A percentile compares a stretch with the other conserved stretches of the same genome.
phyloP scores from a whole-genome alignment of 148 eudicot genomes.

The Vaccinium corymbosum region DNA sequence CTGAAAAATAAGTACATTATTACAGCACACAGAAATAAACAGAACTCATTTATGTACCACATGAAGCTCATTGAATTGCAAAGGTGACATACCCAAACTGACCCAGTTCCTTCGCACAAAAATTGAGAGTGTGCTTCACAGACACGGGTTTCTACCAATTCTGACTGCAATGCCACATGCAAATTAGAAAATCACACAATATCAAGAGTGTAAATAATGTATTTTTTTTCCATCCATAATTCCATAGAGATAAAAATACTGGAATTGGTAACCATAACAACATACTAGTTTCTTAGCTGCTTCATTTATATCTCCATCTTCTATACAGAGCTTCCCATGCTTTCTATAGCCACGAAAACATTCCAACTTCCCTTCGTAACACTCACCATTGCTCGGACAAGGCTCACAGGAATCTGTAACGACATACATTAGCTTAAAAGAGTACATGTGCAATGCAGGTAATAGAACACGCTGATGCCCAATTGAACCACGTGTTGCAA shows the following conservation, averaged over 20 bases:
- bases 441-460: neutral
- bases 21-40: neutral
- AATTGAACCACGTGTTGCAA: neutral
- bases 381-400: slow-evolving; percentile 80
- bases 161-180: slow-evolving; percentile 46
- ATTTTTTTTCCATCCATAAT: neutral
- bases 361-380: slow-evolving; percentile 69
- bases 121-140: slow-evolving; percentile 70
- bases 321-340: slow-evolving; percentile 64
- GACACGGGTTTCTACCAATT: slow-evolving; percentile 45
- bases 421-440: slow-evolving; percentile 10
- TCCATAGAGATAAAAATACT: neutral
- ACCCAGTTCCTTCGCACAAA: slow-evolving; percentile 62
- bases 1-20: slow-evolving; percentile 38
- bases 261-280: neutral
- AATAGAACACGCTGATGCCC: neutral
- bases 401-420: slow-evolving; percentile 74
- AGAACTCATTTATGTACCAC: neutral
- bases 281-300: slow-evolving; percentile 69
- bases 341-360: slow-evolving; percentile 66
- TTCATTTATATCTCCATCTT: slow-evolving; percentile 71
- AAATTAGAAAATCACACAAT: neutral
- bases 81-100: slow-evolving; percentile 67
- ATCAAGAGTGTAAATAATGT: neutral
- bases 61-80: slow-evolving; percentile 9